Base-by-base conservation (phyloP, 192 early-diverging fungal genomes). In the Entomortierella chlamydospora region DNA sequence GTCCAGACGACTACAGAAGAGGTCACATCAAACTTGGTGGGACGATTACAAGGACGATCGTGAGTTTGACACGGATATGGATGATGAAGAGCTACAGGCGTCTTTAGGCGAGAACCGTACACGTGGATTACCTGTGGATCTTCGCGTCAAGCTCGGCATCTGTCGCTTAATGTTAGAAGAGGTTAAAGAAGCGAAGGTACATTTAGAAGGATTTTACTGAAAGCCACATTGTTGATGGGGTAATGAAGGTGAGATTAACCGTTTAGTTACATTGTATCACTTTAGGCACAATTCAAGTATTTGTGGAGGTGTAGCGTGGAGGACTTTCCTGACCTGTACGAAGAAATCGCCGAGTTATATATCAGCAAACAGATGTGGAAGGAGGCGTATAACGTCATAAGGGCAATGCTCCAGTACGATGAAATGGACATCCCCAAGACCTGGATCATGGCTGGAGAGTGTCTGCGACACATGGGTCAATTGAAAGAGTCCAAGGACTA, bases 61-160 rank as follows among this genome's bases (percentile, higher is more conserved):
- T 0, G 92, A 93, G 55, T 94, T 90, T 77, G 71, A 82, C 7
- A 83, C 81, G 12, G 88, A 83, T 23, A 76, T 81, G 41, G 61
- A 70, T 33, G 65, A 74, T 17, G 85, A 61, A 20, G 57, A 64
- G 30, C 55, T 78, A 11, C 73, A 78, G 30, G 59, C 66, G 2
- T 52, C 66, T n/a, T 28, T 78, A 20, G 73, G 64, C 20, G 73
- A 78, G 23, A 68, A 64, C 25, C 66, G 73, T 31, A 78, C 73
- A 31, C 51, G 73, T 18, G 73, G 73, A 22, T 80, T 98, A 31
- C 97, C 97, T 0, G 72, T 96, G 1, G 95, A 98, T 81, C 83
- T 99, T 55, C 90, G 95, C 23, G 89, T 93, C 56, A 94, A 94
- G 72, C 87, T 96, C 29, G 98, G 95, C 2, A 90, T 94, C 25